Conservation (phyloP, 495 filamentous ascomycete species). For the Penicillium alfredii region DNA sequence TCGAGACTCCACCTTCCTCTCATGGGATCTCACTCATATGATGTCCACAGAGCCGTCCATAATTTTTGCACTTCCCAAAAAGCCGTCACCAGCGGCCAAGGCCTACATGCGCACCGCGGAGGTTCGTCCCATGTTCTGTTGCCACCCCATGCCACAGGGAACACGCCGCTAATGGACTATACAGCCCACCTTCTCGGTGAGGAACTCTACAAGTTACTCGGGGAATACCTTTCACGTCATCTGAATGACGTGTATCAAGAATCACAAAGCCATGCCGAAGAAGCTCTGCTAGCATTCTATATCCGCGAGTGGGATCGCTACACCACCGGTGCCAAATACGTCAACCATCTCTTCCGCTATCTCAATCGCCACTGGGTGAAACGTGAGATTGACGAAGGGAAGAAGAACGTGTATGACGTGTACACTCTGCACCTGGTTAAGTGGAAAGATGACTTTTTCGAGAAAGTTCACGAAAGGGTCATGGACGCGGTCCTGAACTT, state of each 20-base stretch:
- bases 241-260: conserved; percentile 58
- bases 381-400: conserved; percentile 97
- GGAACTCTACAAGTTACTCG: conserved; percentile 89
- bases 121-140: no score
- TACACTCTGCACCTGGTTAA: conserved; percentile 94
- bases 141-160: no score
- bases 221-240: conserved; percentile 73
- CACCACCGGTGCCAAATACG: conserved; percentile 90
- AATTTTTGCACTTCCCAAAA: conserved; percentile 99
- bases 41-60: conserved; percentile 71
- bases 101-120: conserved; percentile 64
- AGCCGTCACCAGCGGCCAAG: conserved; percentile 54
- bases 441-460: conserved; percentile 90
- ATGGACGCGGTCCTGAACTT: conserved; percentile 93
- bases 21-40: conserved; percentile 16
- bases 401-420: conserved; percentile 97
- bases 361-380: conserved; percentile 99
- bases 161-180: conserved; percentile 12
- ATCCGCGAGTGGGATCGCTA: conserved; percentile 95
- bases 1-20: conserved; percentile 9
- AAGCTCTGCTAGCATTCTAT: conserved; percentile 90
- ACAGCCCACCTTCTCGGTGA: conserved; percentile 89
- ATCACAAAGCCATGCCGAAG: conserved; percentile 74
- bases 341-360: conserved; percentile 95
- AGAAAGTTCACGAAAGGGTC: conserved; percentile 72